Percentiles rank a stretch among this genome's conserved stretches.
These are phyloP conservation scores for Leishmania major DNA, from an alignment of 208 protist genomes.

Conservation along the genomic window DNA sequence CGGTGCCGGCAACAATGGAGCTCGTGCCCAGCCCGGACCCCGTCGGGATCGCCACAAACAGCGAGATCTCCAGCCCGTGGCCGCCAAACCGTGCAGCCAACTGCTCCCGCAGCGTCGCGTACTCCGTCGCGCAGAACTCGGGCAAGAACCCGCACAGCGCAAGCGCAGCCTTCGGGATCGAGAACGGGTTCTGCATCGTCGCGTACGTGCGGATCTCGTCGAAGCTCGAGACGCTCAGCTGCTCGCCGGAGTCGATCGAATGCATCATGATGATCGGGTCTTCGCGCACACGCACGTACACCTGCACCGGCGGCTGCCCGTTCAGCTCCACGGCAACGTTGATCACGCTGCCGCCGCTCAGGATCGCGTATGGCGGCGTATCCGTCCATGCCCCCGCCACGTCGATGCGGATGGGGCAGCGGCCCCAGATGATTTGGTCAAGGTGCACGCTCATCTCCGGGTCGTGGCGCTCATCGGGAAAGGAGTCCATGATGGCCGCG, in stretches of 20 bases:
- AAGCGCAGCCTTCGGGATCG: constrained; percentile 68
- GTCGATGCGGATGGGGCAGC: constrained; percentile 59
- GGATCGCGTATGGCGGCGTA: constrained; percentile 60
- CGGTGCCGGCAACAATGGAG: constrained; percentile 57
- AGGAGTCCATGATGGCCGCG: constrained; percentile 19
- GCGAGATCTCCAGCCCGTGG: constrained; percentile 55
- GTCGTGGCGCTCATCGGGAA: constrained; percentile 19
- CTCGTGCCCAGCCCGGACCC: constrained; percentile 76
- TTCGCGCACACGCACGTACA: constrained; percentile 39
- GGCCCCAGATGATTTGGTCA: constrained; percentile 56
- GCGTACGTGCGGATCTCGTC: constrained; percentile 51
- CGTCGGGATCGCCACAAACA: constrained; percentile 52
- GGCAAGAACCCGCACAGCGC: constrained; percentile 58
- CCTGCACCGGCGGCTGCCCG: constrained; percentile 52
- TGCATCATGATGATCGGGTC: constrained; percentile 34
- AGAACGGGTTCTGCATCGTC: constrained; percentile 45
- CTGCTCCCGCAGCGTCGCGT: constrained; percentile 42
- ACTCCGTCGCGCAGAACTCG: constrained; percentile 34
- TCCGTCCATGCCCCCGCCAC: constrained; percentile 69
- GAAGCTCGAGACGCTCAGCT: constrained; percentile 30
- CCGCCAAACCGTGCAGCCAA: constrained; percentile 35
- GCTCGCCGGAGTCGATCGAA: constrained; percentile 47
- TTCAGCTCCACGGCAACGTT: constrained; percentile 66
- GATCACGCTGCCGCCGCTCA: constrained; percentile 59
- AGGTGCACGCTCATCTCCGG: constrained; percentile 34